Base-by-base conservation (phyloP, 1,284 basidiomycete species). In the Anthracocystis setariae region DNA sequence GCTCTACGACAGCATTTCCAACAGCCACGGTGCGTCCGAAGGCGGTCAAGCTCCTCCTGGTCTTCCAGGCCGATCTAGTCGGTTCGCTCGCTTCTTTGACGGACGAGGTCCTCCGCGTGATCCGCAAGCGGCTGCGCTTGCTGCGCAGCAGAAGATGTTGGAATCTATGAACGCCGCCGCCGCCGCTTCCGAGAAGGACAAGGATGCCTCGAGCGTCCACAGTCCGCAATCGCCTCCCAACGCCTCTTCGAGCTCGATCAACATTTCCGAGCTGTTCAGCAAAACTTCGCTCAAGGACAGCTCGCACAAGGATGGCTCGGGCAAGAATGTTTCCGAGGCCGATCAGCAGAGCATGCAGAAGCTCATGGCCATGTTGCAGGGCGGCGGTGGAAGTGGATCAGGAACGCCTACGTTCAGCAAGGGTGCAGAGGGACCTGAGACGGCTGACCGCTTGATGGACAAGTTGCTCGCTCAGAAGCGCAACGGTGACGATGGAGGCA, bases 331-430 rank as follows among this genome's bases (percentile, higher is more conserved):
- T 5, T 58, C 64, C 20, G 75, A 80, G 3, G 78, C 79, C 1
- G 80, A 82, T 40, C 64, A 78, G 53, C 74, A 76, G 37, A 74
- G 74, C 45, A 82, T 82, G 81, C 78, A 82, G 50, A 79, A 80
- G 69, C 77, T 82, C 47, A 80, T 82, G 80, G 78, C 81, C 21
- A 73, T 80, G 69, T 57, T 81, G 54, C 65, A 72, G 43, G 74
- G 75, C 20, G 63, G 71, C 45, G 67, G 55, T 49, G 40, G 61
- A 20, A 51, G 58, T 25, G 49, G 49, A 40, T 20, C 55, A 3
- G 61, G 49, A 3, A 66, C 65, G n/a, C 73, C 56, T 23, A 52
- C 52, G 15, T 43, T 38, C 8, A 46, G 43, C 17, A 58, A 57
- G 35, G 60, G 61, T 18, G 20, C 17, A 2, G 35, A 55, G 13